These are phyloP conservation scores for Stephanodiscus minutulus DNA, from an alignment of 108 stramenopile species.

Conservation along the genomic window DNA sequence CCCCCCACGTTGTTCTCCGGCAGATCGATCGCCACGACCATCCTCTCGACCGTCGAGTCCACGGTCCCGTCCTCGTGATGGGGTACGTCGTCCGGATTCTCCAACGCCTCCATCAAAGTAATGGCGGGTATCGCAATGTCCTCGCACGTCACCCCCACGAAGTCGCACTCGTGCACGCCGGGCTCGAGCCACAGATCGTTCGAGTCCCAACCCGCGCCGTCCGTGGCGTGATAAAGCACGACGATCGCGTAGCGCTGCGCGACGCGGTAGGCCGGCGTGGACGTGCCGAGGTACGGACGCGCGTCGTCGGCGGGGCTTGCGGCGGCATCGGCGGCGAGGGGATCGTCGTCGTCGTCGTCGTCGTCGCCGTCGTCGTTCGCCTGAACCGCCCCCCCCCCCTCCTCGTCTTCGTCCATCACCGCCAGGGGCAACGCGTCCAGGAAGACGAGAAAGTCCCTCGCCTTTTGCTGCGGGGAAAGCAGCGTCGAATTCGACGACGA, in stretches of 20 bases:
- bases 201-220: slow-evolving; percentile 39
- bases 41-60: slow-evolving; percentile 22
- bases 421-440: slow-evolving; percentile 15
- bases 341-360: neutral
- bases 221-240: slow-evolving; percentile 47
- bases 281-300: slow-evolving; percentile 19
- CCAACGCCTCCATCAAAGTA: slow-evolving; percentile 28
- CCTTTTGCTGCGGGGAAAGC: slow-evolving; percentile 39
- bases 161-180: slow-evolving; percentile 47
- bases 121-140: slow-evolving; percentile 46
- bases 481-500: too few species aligned
- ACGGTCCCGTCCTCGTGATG: slow-evolving; percentile 24
- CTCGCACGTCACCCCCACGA: slow-evolving; percentile 40
- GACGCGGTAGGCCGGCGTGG: slow-evolving; percentile 43
- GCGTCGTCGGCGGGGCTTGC: neutral
- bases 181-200: slow-evolving; percentile 33
- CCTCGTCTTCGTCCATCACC: slow-evolving; percentile 27
- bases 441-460: slow-evolving; percentile 41
- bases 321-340: neutral
- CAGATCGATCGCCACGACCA: slow-evolving; percentile 46
- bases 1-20: slow-evolving; percentile 49
- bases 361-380: neutral
- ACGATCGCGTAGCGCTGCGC: slow-evolving; percentile 41
- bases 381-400: neutral
- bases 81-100: slow-evolving; percentile 30